Conservation (phyloP, 2,329 filamentous ascomycete species). For the Didymosphaeria variabile region DNA sequence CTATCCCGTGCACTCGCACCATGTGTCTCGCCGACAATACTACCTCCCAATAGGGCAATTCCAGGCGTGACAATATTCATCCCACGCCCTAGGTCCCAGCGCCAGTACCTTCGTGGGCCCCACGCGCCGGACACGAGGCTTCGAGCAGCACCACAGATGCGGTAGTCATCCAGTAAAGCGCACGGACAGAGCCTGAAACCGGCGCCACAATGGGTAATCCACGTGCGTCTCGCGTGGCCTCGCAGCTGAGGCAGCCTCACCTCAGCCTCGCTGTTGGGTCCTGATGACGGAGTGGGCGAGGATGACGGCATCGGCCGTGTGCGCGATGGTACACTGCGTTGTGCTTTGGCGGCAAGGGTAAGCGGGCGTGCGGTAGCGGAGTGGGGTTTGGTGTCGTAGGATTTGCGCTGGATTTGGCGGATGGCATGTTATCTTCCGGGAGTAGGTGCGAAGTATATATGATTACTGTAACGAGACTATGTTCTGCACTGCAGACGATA, state of each 20-base stretch:
- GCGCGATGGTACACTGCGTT: background rate
- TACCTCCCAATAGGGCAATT: background rate
- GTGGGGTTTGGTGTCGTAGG: background rate
- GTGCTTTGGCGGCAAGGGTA: background rate
- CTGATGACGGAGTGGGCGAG: background rate
- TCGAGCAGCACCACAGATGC: background rate
- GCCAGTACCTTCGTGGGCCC: background rate
- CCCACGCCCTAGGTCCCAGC: background rate
- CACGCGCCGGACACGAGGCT: background rate
- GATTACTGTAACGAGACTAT: background rate
- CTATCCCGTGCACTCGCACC: no score
- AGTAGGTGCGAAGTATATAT: background rate
- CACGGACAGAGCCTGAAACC: constrained; percentile 1
- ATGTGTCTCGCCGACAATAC: background rate
- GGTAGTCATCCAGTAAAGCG: background rate
- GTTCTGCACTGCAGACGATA: background rate
- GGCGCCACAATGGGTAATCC: constrained; percentile 1
- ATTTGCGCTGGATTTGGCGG: background rate
- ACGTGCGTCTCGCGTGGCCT: constrained; percentile 14
- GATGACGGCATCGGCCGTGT: constrained; percentile 1
- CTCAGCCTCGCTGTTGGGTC: constrained; percentile 11
- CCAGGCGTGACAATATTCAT: constrained; percentile 14
- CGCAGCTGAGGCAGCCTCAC: constrained; percentile 14
- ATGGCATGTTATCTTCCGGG: background rate
- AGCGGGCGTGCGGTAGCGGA: background rate